Evolutionary conservation across 257 asterid species (phyloP).

Genomic region (Salvia splendens): DNA sequence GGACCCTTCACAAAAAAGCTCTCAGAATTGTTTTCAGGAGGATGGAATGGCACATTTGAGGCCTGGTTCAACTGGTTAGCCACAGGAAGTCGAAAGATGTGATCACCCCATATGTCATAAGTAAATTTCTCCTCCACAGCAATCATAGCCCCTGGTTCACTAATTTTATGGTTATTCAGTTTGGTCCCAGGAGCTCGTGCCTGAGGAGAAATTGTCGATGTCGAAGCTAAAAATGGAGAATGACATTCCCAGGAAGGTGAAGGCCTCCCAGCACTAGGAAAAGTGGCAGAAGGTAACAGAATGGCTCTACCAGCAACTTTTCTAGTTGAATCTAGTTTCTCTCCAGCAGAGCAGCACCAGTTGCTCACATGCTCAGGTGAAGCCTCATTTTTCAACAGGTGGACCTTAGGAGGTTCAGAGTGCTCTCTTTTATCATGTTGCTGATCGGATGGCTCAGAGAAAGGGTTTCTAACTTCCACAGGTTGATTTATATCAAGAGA

Average conservation of each 20-base stretch:
- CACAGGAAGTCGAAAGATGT: constrained; percentile 56
- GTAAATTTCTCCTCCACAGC: constrained; percentile 49
- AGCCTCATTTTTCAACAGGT: constrained; percentile 36
- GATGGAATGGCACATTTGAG: constrained; percentile 34
- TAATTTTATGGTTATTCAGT: constrained; percentile 35
- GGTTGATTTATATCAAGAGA: constrained; percentile 43
- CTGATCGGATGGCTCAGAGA: constrained; percentile 27
- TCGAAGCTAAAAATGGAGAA: constrained; percentile 48
- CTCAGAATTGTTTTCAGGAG: constrained; percentile 51
- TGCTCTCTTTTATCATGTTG: constrained; percentile 33
- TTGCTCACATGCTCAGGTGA: constrained; percentile 27
- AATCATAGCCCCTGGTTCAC: constrained; percentile 37
- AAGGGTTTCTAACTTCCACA: constrained; percentile 40
- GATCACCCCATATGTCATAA: constrained; percentile 94
- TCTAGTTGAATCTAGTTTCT: constrained; percentile 40
- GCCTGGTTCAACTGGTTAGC: constrained; percentile 39
- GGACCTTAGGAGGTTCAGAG: constrained; percentile 36
- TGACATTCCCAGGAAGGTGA: constrained; percentile 41
- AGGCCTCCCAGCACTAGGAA: constrained; percentile 46
- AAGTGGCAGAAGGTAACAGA: constrained; percentile 66
- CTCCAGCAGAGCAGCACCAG: constrained; percentile 37
- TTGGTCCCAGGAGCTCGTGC: constrained; percentile 83
- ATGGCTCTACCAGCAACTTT: constrained; percentile 46
- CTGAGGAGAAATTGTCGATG: constrained; percentile 60
- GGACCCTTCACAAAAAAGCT: constrained; percentile 82